Base-by-base conservation (phyloP, 148 eudicot species). In the Vaccinium darrowii region DNA sequence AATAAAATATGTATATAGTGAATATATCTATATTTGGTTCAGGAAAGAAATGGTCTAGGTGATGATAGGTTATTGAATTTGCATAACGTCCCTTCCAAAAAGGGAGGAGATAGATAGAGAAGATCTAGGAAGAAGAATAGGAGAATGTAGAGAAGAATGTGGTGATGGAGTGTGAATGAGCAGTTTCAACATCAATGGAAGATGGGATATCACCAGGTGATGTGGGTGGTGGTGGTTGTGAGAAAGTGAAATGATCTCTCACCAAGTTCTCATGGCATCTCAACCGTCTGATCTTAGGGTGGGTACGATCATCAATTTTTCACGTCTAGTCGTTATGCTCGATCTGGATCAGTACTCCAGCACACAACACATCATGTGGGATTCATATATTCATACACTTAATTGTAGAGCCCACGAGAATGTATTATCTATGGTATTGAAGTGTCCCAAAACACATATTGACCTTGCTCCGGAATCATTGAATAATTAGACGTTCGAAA, bases 221-320 rank as follows among this genome's bases (percentile, higher is more conserved):
- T 58, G 58, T 75, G 49, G 74, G 51, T 25, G 74, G 51, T 18
- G 80, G 72, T 84, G 39, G 83, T 27, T 71, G 75, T 8, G 65
- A n/a, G 72, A 83, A 78, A 84, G 72, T 72, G 83, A 79, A 30
- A 72, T 73, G 27, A 69, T 83, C 63, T 79, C 69, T 79, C 67
- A 79, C 49, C 63, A 51, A 83, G 63, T 15, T 78, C 36, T 78
- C 56, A 0, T 36, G 4, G 39, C 39, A 52, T 78, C 60, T 78
- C 80, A 76, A 51, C 80, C 80, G 14, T 76, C 57, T 51, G 18
- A 51, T 65, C 14, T 23, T 23, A 7, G n/a, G n/a, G 69, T n/a
- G 11, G 72, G 72, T 23, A 65, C 2, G 47, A 7, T 43, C 47
- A 65, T 30, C 72, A 65, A 23, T 23, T 23, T 65, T 65, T 65